Base-by-base conservation (phyloP, 2,329 filamentous ascomycete genomes). In the Fusarium paranaense region DNA sequence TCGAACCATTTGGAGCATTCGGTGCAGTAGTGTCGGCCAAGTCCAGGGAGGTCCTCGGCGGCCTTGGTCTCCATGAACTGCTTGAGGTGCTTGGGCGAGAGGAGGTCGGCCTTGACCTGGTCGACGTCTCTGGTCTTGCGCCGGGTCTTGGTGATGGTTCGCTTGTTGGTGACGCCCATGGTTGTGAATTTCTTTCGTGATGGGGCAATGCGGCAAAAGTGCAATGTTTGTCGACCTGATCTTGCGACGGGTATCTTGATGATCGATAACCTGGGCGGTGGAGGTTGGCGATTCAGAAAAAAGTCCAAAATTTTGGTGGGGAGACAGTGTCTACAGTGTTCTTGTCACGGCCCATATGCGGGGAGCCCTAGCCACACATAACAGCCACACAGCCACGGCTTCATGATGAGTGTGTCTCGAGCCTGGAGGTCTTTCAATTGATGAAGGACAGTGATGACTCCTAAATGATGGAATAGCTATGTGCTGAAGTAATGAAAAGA, bases 1-100 rank as follows among this genome's bases (percentile, higher is more conserved):
- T 98, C 96, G 82, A 97, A 98, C 93, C 94, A 98, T 86, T 97
- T 98, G 72, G 97, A 93, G 83, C 97, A 99, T 83, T 98, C 94
- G 18, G 93, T 87, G 83, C 97, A 99, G 84, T 98, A 98, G 82
- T 92, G 92, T 77, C 91, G 88, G 30, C 97, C 97, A 58, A 98
- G 87, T 0, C 92, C 96, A 4, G 97, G 97, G 38, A 98, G 88
- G 79, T 98, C 97, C 81, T 98, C 96, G 25, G 89, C 85, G 7
- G 93, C 90, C 81, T 98, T 97, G 50, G 91, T 90, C 59, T 91
- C 89, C 81, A 95, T 93, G 87, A 92, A 95, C 74, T 94, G 90
- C 56, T 90, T 86, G 37, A 99, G 90, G 80, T 98, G 95, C 81
- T 92, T 93, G 22, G 94, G 89, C 35, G 92, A 93, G 73, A 88